Evolutionary conservation across 495 filamentous ascomycete species (phyloP), one percentile per base, ranked within the genome.

Genomic region (Gamarada debralockiae): DNA sequence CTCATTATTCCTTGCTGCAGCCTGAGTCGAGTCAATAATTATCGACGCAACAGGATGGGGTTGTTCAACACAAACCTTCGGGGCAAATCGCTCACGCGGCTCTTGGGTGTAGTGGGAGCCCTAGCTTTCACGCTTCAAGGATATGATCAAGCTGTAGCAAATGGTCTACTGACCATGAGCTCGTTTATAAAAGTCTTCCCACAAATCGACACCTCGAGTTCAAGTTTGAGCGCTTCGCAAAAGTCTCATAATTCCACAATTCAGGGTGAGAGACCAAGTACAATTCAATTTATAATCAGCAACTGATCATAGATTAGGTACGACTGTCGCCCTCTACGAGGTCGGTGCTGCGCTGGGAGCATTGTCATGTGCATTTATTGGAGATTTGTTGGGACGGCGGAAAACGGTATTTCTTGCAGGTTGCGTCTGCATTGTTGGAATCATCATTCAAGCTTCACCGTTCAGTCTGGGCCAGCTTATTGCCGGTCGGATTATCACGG

Each of bases 381-480:
- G 75, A 8, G 71, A 63, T 43, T 37, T 31, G 10, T 53, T 65
- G 17, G 64, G 64, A 0, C 59, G 63, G 14, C 62, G 56, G 20
- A 55, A 50, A 4, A 53, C 59, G 1, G 59, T 67, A 34, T 59
- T 58, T 48, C 29, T 60, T n/a, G 63, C 59, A 8, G 18, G 56
- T 9, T 3, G 23, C 27, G 52, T 66, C 33, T 57, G 59, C 50
- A 21, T 59, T n/a, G 36, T 61, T 40, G 64, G 64, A 8, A 20
- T 23, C 9, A 39, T 71, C 2, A 55, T 80, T 21, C 76, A 78
- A 54, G 60, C 74, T 15, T 68, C 71, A 0, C 64, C 72, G 17
- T 68, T 71, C 34, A 73, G 65, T 39, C 70, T 77, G 27, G 59
- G 70, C 29, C 76, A 75, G 55, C 75, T 80, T 68, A 65, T 79